Evolutionary conservation across 1,139 yeast species (phyloP).

Genomic region (Eremothecium sinecaudum): DNA sequence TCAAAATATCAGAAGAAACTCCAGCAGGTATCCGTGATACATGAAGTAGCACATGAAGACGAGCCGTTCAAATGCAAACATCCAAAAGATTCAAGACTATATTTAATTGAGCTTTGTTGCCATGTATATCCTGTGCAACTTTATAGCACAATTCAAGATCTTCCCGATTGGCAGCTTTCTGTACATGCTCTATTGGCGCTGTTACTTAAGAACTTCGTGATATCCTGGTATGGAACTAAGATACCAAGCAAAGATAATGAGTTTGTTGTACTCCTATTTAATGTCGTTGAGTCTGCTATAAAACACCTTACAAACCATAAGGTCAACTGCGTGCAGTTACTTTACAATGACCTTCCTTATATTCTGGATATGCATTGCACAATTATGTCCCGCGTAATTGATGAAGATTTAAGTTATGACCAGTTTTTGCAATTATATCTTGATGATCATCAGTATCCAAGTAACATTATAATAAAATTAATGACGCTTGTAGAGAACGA

Average conservation of each 20-base stretch:
- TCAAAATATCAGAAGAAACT: slow-evolving; percentile 22
- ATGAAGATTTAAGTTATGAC: slow-evolving; percentile 8
- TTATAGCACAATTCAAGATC: slow-evolving; percentile 10
- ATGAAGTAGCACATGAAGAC: slow-evolving; percentile 9
- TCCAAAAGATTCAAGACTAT: slow-evolving; percentile 18
- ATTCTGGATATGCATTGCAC: slow-evolving; percentile 19
- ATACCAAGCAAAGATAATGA: slow-evolving; percentile 21
- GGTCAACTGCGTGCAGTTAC: slow-evolving; percentile 13
- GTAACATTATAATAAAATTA: slow-evolving; percentile 12
- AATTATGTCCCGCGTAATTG: slow-evolving; percentile 9
- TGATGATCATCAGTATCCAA: slow-evolving; percentile 14
- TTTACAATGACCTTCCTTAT: slow-evolving; percentile 23
- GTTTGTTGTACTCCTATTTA: slow-evolving; percentile 16
- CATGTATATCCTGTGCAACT: slow-evolving; percentile 20
- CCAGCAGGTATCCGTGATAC: slow-evolving; percentile 5
- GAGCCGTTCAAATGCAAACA: slow-evolving; percentile 15
- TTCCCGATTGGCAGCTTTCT: slow-evolving; percentile 15
- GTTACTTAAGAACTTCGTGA: slow-evolving; percentile 21
- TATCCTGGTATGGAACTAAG: slow-evolving; percentile 27
- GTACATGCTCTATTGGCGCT: slow-evolving; percentile 21
- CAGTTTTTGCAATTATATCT: slow-evolving; percentile 13
- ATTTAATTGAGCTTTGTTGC: slow-evolving; percentile 22
- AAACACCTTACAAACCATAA: slow-evolving; percentile 6
- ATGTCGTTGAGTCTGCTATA: slow-evolving; percentile 13
- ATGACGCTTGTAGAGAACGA: slow-evolving; percentile 6